These are phyloP conservation scores for Ogataea hybrid DNA, from an alignment of 1,139 yeast genomes.

Conservation along the genomic window DNA sequence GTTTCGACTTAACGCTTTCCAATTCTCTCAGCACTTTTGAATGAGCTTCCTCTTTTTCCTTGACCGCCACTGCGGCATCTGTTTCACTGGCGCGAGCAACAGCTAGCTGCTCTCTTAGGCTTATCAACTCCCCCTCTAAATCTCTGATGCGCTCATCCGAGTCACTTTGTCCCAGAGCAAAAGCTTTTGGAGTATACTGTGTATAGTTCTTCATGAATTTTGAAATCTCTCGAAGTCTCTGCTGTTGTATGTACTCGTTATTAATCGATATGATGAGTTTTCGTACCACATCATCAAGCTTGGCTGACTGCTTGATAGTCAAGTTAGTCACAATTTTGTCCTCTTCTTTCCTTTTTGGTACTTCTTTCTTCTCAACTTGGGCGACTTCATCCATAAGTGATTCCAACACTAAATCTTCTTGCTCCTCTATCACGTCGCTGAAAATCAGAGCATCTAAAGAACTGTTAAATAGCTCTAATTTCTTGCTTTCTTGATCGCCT, in stretches of 20 bases:
- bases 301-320: slow-evolving; percentile 26
- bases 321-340: slow-evolving; percentile 20
- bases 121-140: slow-evolving; percentile 20
- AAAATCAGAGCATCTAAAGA: slow-evolving; percentile 74
- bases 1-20: slow-evolving; percentile 5
- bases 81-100: slow-evolving; percentile 19
- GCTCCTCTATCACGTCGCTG: slow-evolving; percentile 56
- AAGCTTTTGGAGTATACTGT: slow-evolving; percentile 13
- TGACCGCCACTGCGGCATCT: slow-evolving; percentile 11
- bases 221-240: slow-evolving; percentile 29
- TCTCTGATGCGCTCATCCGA: slow-evolving; percentile 22
- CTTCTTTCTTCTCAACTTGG: slow-evolving; percentile 6
- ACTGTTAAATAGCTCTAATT: slow-evolving; percentile 36
- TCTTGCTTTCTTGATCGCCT: slow-evolving; percentile 25
- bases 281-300: slow-evolving; percentile 31
- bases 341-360: not conserved
- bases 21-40: slow-evolving; percentile 6
- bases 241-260: slow-evolving; percentile 35
- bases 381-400: slow-evolving; percentile 20
- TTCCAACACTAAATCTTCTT: slow-evolving; percentile 27
- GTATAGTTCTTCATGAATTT: slow-evolving; percentile 34
- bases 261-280: slow-evolving; percentile 31
- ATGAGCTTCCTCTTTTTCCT: not conserved
- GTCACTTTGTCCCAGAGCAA: not conserved
- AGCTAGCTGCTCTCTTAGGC: slow-evolving; percentile 21